A percentile compares a stretch with the other conserved stretches of the same genome.
Evolutionary conservation across 202 grass and related monocot genomes (phyloP).

Genomic region (Bolboschoenoplectus hybrid): DNA sequence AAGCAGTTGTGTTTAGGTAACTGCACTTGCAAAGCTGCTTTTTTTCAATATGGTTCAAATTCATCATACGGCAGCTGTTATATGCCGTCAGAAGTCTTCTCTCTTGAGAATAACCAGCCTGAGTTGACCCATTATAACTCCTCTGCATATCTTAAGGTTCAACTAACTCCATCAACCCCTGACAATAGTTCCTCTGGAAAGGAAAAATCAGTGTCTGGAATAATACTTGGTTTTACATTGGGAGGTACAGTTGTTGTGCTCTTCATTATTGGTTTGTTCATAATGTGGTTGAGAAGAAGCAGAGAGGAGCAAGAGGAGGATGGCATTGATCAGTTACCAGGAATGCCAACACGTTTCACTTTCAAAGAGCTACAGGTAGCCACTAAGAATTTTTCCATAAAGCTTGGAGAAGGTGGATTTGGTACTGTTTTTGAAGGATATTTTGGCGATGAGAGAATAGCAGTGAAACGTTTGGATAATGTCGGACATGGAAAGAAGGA

Average conservation of each 20-base stretch:
- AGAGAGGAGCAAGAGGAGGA: slow-evolving; percentile 35
- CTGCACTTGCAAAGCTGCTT: slow-evolving; percentile 59
- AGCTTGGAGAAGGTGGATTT: slow-evolving; percentile 56
- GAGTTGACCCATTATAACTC: slow-evolving; percentile 41
- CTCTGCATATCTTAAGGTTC: slow-evolving; percentile 52
- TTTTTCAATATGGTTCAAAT: slow-evolving; percentile 36
- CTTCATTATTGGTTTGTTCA: background rate
- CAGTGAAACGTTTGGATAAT: slow-evolving; percentile 49
- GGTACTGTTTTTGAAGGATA: slow-evolving; percentile 49
- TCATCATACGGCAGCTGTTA: slow-evolving; percentile 38
- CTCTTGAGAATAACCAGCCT: slow-evolving; percentile 28
- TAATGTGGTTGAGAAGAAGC: background rate
- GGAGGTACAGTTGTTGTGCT: slow-evolving; percentile 15
- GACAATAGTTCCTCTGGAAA: background rate
- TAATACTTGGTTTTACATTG: background rate
- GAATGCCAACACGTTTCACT: slow-evolving; percentile 47
- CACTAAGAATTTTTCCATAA: slow-evolving; percentile 45
- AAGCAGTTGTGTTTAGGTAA: slow-evolving; percentile 48
- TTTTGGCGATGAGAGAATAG: slow-evolving; percentile 43
- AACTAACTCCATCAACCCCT: slow-evolving; percentile 27
- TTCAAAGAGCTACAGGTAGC: slow-evolving; percentile 41
- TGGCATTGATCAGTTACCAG: slow-evolving; percentile 35
- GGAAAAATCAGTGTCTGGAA: background rate
- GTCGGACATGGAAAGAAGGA: slow-evolving; percentile 44
- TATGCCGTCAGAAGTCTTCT: slow-evolving; percentile 42